Base-by-base conservation (phyloP, 306 rosid genomes). In the Corylus americana region DNA sequence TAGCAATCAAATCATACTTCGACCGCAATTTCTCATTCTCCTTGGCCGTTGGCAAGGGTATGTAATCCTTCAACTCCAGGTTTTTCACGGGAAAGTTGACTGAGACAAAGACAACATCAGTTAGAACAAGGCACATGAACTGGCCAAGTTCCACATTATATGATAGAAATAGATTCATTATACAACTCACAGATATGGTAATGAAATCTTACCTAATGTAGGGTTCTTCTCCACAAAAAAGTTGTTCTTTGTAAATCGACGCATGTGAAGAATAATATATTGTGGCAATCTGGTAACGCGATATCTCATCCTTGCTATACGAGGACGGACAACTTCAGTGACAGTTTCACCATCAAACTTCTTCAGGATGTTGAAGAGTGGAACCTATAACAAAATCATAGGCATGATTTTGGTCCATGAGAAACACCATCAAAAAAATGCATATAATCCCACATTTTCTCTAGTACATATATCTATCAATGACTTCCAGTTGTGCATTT, bases 211-310 rank as follows among this genome's bases (percentile, higher is more conserved):
- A 91, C 97, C 97, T 81, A 95, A 83, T 20, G 99, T 95, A 11
- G 99, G 99, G 88, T 95, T 95, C 87, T 95, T 95, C 80, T 95
- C 99, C 86, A 95, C 94, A 82, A 93, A 95, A 82, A 95, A 95
- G 81, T 95, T 95, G 85, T 95, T 95, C 88, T 95, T 95, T 7
- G 97, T 95, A 81, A 95, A 95, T 39, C 98, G 89, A 49, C 92
- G 96, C 97, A 93, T 93, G 81, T 95, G 99, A 47, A 95, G 90
- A 83, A 95, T 91, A 48, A 95, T 7, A 80, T 95, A 95, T 82
- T 80, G 86, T 0, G 99, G 99, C 85, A 95, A 84, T 86, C 93
- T 88, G 58, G 97, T 91, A 44, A 95, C 97, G 39, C 94, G 91
- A 82, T 93, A 95, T 71, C 86, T 87, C 98, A 90, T 95, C 87